Conservation (phyloP, 2,329 filamentous ascomycete species). For the Trichoderma gracile region DNA sequence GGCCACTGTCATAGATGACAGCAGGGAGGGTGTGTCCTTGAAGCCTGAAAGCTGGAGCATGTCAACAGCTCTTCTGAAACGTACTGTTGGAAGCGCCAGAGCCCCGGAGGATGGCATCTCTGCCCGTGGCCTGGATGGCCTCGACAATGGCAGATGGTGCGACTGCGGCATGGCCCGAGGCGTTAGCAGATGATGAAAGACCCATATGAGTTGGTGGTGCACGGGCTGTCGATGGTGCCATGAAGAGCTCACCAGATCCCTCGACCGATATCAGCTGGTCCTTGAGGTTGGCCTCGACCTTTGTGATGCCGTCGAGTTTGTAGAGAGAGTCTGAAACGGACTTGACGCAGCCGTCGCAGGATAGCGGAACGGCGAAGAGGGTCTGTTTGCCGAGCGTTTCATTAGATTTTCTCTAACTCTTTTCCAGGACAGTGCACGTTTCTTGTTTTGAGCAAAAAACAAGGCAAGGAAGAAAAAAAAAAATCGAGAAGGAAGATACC, state of each 20-base stretch:
- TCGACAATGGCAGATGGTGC: constrained; percentile 86
- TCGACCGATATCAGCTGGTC: constrained; percentile 83
- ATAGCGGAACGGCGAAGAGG: constrained; percentile 91
- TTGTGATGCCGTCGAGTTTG: constrained; percentile 75
- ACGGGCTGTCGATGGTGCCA: constrained; percentile 18
- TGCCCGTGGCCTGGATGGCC: constrained; percentile 84
- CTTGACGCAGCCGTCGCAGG: constrained; percentile 85
- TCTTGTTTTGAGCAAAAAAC: background rate
- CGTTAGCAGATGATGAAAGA: constrained; percentile 14
- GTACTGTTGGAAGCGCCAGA: constrained; percentile 81
- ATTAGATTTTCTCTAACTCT: constrained; percentile 34
- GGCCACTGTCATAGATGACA: background rate
- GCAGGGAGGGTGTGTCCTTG: background rate
- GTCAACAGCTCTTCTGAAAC: background rate
- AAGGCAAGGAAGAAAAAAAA: background rate
- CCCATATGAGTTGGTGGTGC: background rate
- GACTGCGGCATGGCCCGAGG: constrained; percentile 46
- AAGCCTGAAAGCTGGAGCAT: background rate
- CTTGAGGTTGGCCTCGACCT: constrained; percentile 78
- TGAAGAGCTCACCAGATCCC: constrained; percentile 64
- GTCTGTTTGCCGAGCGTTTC: constrained; percentile 60
- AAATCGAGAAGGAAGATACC: constrained; percentile 35
- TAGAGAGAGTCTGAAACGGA: constrained; percentile 78
- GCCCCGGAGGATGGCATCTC: constrained; percentile 91
- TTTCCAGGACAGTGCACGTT: constrained; percentile 16